These are phyloP conservation scores for Cladophialophora carrionii DNA, from an alignment of 2,329 filamentous ascomycete genomes.

Conservation along the genomic window DNA sequence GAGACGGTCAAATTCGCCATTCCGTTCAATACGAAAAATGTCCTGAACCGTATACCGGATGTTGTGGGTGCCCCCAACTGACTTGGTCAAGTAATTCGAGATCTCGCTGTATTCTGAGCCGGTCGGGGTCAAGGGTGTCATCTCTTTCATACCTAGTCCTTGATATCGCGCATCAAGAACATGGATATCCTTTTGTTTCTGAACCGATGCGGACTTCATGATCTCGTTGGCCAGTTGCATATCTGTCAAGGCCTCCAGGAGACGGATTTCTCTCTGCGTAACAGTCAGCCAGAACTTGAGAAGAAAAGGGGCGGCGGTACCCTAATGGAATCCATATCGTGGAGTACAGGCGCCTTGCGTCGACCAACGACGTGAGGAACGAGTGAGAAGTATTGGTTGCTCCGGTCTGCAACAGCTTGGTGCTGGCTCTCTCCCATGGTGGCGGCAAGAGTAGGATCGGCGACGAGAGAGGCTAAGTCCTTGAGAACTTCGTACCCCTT, in stretches of 20 bases:
- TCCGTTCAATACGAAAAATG: slow-evolving; percentile 81
- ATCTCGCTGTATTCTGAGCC: slow-evolving; percentile 69
- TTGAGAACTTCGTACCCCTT: slow-evolving; percentile 77
- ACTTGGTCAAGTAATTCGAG: slow-evolving; percentile 66
- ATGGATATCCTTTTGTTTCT: slow-evolving; percentile 59
- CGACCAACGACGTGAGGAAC: slow-evolving; percentile 84
- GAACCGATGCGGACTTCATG: slow-evolving; percentile 67
- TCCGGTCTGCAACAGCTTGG: slow-evolving; percentile 63
- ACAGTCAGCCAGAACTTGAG: not conserved
- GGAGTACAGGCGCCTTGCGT: slow-evolving; percentile 43
- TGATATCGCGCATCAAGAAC: slow-evolving; percentile 73
- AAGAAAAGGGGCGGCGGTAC: slow-evolving; percentile 1
- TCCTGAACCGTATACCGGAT: slow-evolving; percentile 61
- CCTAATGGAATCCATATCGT: slow-evolving; percentile 34
- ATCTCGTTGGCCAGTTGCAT: slow-evolving; percentile 82
- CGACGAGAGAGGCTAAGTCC: slow-evolving; percentile 69
- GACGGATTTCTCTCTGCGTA: slow-evolving; percentile 33
- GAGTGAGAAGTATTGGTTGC: slow-evolving; percentile 76
- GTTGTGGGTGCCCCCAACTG: slow-evolving; percentile 68
- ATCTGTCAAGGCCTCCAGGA: slow-evolving; percentile 71
- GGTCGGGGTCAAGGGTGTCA: slow-evolving; percentile 66
- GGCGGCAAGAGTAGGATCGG: slow-evolving; percentile 54
- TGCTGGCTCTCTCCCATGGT: slow-evolving; percentile 44
- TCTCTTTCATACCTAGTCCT: slow-evolving; percentile 72
- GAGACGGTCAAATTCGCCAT: slow-evolving; percentile 73